Conservation (phyloP, 169 alveolate genomes). For the Cytauxzoon felis region DNA sequence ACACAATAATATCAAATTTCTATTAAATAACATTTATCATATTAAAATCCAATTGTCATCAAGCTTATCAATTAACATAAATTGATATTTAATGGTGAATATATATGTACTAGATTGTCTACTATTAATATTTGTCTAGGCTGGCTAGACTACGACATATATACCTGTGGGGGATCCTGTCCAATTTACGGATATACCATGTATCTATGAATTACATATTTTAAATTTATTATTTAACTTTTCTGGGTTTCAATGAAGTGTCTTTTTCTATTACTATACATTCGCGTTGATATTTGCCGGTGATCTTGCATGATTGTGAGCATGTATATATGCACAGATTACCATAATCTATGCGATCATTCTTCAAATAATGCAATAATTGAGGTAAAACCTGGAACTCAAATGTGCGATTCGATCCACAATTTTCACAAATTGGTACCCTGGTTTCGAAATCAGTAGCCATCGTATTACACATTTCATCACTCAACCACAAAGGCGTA, state of each 20-base stretch:
- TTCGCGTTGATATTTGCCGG: conserved; percentile 37
- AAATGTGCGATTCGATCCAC: conserved; percentile 56
- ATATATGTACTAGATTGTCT: too few species aligned
- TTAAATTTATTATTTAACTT: background rate
- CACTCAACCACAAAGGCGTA: conserved; percentile 58
- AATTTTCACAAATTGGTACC: conserved; percentile 37
- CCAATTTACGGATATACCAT: too few species aligned
- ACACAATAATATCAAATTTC: too few species aligned
- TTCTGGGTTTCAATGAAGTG: conserved; percentile 30
- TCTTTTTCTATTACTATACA: conserved; percentile 43
- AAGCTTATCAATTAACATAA: too few species aligned
- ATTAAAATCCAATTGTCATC: too few species aligned
- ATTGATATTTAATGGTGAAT: too few species aligned
- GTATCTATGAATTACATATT: background rate
- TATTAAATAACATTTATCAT: too few species aligned
- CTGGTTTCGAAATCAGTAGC: background rate
- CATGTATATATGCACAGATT: conserved; percentile 59
- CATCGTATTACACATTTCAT: background rate
- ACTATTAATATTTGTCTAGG: too few species aligned
- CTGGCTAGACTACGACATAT: background rate
- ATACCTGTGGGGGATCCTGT: background rate
- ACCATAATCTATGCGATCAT: conserved; percentile 46
- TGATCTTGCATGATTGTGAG: conserved; percentile 55
- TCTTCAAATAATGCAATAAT: conserved; percentile 19
- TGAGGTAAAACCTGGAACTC: conserved; percentile 65